A percentile compares a stretch with the other conserved stretches of the same genome.
These are phyloP conservation scores for Acacia crassicarpa DNA, from an alignment of 306 rosid genomes.

Conservation along the genomic window DNA sequence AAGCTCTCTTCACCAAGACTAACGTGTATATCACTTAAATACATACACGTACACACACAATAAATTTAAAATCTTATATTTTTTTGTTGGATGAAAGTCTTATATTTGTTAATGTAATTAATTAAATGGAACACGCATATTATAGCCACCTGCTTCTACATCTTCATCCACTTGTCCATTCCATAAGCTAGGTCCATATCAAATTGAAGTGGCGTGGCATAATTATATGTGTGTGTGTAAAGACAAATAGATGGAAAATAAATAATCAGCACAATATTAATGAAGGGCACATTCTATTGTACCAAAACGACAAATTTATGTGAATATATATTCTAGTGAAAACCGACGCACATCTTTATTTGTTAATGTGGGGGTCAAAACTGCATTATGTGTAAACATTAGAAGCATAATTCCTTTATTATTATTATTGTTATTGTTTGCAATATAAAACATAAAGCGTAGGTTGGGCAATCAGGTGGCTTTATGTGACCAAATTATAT, in stretches of 20 bases:
- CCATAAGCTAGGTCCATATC: not conserved
- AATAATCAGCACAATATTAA: not conserved
- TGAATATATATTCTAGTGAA: not conserved
- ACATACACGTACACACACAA: no score
- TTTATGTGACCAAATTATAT: not conserved
- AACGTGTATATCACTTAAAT: no score
- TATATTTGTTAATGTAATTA: no score
- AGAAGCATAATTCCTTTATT: not conserved
- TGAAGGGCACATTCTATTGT: not conserved
- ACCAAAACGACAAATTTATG: not conserved
- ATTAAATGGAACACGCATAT: no score
- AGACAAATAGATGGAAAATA: not conserved
- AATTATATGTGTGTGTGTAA: not conserved
- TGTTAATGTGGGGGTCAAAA: not conserved
- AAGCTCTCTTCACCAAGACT: no score
- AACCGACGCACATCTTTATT: not conserved
- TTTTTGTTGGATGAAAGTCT: no score
- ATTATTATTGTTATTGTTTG: no score
- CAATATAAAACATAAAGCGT: not conserved
- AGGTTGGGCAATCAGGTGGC: not conserved
- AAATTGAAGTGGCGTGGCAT: not conserved
- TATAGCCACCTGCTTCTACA: not conserved
- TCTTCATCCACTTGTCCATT: not conserved
- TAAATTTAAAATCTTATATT: no score
- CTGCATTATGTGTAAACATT: not conserved